phyloP scores from a whole-genome alignment of 176 grass and related monocot genomes.

The Alopecurus myosuroides region DNA sequence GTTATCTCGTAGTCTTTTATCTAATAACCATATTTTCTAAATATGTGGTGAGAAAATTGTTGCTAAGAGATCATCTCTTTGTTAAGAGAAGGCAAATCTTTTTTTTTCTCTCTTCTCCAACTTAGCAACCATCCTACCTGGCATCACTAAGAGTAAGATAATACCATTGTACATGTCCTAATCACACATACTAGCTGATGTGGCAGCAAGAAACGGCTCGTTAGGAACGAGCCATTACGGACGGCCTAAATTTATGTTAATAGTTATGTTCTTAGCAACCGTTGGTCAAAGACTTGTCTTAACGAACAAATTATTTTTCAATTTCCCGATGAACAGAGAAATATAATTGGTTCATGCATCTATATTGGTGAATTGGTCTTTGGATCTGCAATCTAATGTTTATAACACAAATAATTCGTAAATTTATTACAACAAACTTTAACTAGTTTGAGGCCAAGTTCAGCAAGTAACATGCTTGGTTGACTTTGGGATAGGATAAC shows the following conservation, averaged over 20 bases:
- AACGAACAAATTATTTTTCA: neutral
- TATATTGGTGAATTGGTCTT: neutral
- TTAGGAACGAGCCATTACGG: no score
- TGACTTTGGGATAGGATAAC: neutral
- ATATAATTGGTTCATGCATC: neutral
- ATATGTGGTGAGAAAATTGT: no score
- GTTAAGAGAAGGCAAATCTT: no score
- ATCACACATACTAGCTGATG: no score
- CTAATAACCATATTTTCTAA: no score
- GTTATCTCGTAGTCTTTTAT: no score
- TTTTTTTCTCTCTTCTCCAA: no score
- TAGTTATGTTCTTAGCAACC: neutral
- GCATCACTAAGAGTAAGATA: no score
- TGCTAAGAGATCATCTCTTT: no score
- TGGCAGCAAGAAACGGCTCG: no score
- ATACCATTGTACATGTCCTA: no score
- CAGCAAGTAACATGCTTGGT: neutral
- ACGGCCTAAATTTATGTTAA: neutral
- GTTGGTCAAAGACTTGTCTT: neutral
- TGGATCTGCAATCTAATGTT: neutral
- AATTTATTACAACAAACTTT: neutral
- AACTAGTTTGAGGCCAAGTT: neutral
- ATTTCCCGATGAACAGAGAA: neutral
- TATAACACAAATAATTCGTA: neutral
- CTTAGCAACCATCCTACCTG: no score